Evolutionary conservation across 805 yeast species (phyloP).

Genomic region (Candida khao-thaluensis): DNA sequence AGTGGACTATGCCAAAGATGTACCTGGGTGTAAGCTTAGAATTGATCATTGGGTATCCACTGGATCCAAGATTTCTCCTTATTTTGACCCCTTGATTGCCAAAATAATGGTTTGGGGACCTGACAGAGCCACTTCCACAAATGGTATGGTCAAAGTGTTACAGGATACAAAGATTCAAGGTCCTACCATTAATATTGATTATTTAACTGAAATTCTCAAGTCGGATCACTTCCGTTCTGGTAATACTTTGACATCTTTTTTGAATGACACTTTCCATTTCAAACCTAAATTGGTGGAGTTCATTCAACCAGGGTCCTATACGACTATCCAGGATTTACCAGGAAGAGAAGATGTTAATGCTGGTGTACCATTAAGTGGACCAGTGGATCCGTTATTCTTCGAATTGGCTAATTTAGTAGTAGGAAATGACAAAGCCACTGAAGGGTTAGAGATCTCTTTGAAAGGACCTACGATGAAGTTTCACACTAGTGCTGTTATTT

Average conservation of each 20-base stretch:
- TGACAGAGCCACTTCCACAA: constrained; percentile 80
- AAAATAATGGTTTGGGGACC: constrained; percentile 93
- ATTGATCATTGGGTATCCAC: constrained; percentile 90
- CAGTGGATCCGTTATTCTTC: constrained; percentile 92
- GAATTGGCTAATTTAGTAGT: constrained; percentile 86
- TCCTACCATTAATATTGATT: constrained; percentile 84
- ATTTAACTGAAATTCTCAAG: constrained; percentile 77
- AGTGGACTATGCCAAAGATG: constrained; percentile 65
- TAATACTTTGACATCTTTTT: constrained; percentile 73
- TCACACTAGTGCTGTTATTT: constrained; percentile 73
- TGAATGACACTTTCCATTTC: constrained; percentile 39
- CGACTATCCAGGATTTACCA: constrained; percentile 95
- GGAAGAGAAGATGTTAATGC: constrained; percentile 84
- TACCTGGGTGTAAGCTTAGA: constrained; percentile 36
- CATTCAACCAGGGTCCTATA: constrained; percentile 66
- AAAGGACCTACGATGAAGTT: constrained; percentile 79
- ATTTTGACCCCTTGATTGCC: constrained; percentile 94
- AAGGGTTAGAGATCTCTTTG: constrained; percentile 53
- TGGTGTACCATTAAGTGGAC: constrained; percentile 98
- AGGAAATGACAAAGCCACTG: constrained; percentile 76
- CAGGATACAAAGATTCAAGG: constrained; percentile 85
- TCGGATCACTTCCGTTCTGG: constrained; percentile 81
- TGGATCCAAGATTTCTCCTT: constrained; percentile 85
- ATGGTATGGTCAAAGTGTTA: constrained; percentile 72
- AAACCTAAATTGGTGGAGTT: constrained; percentile 80